A percentile compares a stretch with the other conserved stretches of the same genome.
Evolutionary conservation across 805 yeast species (phyloP).

Genomic region (Candida chauliodis): DNA sequence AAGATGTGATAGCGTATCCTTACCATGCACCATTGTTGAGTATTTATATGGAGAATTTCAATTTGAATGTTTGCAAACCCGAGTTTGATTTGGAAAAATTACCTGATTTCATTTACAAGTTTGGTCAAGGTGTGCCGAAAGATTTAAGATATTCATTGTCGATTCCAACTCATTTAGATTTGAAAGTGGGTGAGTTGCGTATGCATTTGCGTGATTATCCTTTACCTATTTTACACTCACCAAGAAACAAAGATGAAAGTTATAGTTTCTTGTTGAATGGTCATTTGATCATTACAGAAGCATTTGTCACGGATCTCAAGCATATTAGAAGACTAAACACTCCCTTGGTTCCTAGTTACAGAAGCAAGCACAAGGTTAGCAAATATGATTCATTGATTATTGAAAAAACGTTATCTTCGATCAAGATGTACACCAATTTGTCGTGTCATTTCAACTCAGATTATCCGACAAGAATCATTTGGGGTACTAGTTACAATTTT

Average conservation of each 20-base stretch:
- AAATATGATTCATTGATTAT: slow-evolving; percentile 55
- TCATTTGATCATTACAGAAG: slow-evolving; percentile 67
- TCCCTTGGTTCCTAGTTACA: slow-evolving; percentile 29
- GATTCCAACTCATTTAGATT: slow-evolving; percentile 59
- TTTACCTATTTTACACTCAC: slow-evolving; percentile 73
- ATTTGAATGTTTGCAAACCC: slow-evolving; percentile 23
- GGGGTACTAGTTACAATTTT: slow-evolving; percentile 85
- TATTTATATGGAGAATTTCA: slow-evolving; percentile 25
- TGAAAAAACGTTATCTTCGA: slow-evolving; percentile 72
- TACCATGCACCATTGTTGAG: slow-evolving; percentile 34
- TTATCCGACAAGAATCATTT: slow-evolving; percentile 62
- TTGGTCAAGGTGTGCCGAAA: slow-evolving; percentile 81
- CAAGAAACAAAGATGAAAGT: slow-evolving; percentile 34
- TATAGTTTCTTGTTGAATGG: slow-evolving; percentile 45
- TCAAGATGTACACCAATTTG: slow-evolving; percentile 66
- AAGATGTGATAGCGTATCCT: slow-evolving; percentile 27
- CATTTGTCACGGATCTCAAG: slow-evolving; percentile 44
- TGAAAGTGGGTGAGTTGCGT: slow-evolving; percentile 58
- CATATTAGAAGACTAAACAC: slow-evolving; percentile 60
- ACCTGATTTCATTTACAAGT: slow-evolving; percentile 58
- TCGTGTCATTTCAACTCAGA: slow-evolving; percentile 52
- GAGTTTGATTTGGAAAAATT: slow-evolving; percentile 34
- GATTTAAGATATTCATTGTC: slow-evolving; percentile 65
- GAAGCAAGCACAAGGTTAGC: slow-evolving; percentile 1
- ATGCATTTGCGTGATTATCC: slow-evolving; percentile 84